Evolutionary conservation across 352 stramenopile genomes (phyloP).

Genomic region (Phytophthora parvispora): DNA sequence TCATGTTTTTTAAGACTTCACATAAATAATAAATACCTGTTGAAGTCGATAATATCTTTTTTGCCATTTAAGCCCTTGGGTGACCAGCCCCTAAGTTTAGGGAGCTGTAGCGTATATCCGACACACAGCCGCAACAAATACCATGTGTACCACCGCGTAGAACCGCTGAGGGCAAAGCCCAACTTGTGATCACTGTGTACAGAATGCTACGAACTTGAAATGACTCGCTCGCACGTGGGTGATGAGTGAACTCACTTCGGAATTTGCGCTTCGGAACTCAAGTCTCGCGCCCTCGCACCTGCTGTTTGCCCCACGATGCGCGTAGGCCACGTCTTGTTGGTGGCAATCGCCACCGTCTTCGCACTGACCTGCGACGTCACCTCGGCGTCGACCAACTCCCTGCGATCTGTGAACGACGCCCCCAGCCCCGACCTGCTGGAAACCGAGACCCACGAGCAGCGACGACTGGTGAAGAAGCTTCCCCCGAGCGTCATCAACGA

Average conservation of each 20-base stretch:
- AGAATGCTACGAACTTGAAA: too few species aligned
- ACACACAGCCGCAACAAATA: too few species aligned
- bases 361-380: slow-evolving; percentile 1
- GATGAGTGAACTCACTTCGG: background rate
- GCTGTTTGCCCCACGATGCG: background rate
- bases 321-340: slow-evolving; percentile 6
- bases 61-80: too few species aligned
- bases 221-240: background rate
- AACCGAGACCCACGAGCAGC: background rate
- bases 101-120: too few species aligned
- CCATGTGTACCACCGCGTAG: too few species aligned
- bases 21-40: too few species aligned
- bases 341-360: background rate
- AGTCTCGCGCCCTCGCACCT: background rate
- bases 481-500: background rate
- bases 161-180: background rate
- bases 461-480: slow-evolving; percentile 3
- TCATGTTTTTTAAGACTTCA: too few species aligned
- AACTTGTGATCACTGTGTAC: background rate
- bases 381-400: background rate
- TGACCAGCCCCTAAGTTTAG: too few species aligned
- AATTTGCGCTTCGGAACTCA: background rate
- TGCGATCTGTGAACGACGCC: background rate
- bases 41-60: too few species aligned
- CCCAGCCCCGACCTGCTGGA: background rate